Evolutionary conservation across 257 asterid genomes (phyloP), one percentile per base, ranked within the genome.

Genomic region (Solanum neorickii): DNA sequence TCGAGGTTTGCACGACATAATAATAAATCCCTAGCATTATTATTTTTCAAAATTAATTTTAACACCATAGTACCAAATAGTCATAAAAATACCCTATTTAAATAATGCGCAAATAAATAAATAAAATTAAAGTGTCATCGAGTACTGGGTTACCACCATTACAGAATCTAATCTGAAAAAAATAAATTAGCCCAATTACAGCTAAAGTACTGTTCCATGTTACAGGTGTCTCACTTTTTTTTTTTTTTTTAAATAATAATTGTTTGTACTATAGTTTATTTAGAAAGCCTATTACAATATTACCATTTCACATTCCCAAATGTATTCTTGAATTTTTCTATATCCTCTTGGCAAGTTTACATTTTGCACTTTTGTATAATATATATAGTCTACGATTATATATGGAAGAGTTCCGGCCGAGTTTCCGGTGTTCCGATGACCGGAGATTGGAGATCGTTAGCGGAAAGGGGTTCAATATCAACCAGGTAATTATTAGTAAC

Each of bases 391-490:
- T 60, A 46, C 27, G 15, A 44, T 12, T 29, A 60, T 6, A 42
- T 1, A 90, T 90, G 92, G 90, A 83, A 47, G 90, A 87, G 65
- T 59, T 87, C 59, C 75, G 95, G 87, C 92, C 93, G 89, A 93
- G 98, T 89, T 93, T 93, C 87, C 88, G 88, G 89, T 83, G 82
- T 9, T 69, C 89, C 1, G 93, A 90, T 72, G 98, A 92, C 44
- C 77, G 92, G 86, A 92, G 94, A 90, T 87, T 92, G 7, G 96
- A 93, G 86, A 88, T 93, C 21, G 91, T 94, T 77, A 91, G 95
- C 25, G 91, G 90, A 44, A 90, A 75, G 59, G 88, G 90, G 21
- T 44, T 87, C 72, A 14, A 29, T 44, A 29, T 12, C 33, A 87
- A 77, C 23, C 90, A 85, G 75, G 77, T 60, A 27, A 49, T 46